These are phyloP conservation scores for Globisporangium barbulae DNA, from an alignment of 352 stramenopile species.

Conservation along the genomic window DNA sequence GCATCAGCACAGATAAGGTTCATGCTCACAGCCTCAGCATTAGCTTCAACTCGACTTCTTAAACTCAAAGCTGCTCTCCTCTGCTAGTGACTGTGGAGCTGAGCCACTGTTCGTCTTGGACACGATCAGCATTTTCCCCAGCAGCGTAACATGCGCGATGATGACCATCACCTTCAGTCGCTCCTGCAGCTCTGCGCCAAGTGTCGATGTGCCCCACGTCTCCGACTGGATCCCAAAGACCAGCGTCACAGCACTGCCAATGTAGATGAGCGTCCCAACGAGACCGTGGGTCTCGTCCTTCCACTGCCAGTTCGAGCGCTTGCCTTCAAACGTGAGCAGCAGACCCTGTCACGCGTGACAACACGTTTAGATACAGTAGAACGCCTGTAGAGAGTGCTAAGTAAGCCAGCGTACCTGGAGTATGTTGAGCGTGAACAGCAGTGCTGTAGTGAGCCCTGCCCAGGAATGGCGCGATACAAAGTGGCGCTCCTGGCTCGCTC, in stretches of 20 bases:
- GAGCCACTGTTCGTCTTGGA: neutral
- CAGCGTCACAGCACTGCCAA: constrained; percentile 39
- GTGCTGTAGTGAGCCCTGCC: constrained; percentile 40
- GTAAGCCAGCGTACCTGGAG: constrained; percentile 28
- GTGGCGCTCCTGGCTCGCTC: constrained; percentile 24
- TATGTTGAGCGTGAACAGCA: constrained; percentile 65
- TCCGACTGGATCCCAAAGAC: constrained; percentile 48
- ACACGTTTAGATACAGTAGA: neutral
- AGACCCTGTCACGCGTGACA: constrained; percentile 26
- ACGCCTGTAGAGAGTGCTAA: neutral
- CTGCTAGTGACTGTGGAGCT: neutral
- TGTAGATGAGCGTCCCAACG: constrained; percentile 55
- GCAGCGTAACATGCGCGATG: constrained; percentile 43
- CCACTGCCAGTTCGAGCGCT: constrained; percentile 60
- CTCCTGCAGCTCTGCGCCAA: constrained; percentile 36
- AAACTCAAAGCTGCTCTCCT: neutral
- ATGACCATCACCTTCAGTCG: constrained; percentile 40
- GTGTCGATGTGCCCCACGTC: constrained; percentile 25
- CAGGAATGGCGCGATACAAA: constrained; percentile 53
- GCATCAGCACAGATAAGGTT: too few relatives aligned
- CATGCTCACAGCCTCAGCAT: too few relatives aligned
- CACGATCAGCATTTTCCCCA: constrained; percentile 15
- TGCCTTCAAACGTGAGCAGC: constrained; percentile 57
- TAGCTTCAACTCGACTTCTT: neutral
- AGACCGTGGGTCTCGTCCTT: constrained; percentile 69